Evolutionary conservation across 2,329 filamentous ascomycete genomes (phyloP), one percentile per base, ranked within the genome.

Genomic region (Botrytis deweyae): DNA sequence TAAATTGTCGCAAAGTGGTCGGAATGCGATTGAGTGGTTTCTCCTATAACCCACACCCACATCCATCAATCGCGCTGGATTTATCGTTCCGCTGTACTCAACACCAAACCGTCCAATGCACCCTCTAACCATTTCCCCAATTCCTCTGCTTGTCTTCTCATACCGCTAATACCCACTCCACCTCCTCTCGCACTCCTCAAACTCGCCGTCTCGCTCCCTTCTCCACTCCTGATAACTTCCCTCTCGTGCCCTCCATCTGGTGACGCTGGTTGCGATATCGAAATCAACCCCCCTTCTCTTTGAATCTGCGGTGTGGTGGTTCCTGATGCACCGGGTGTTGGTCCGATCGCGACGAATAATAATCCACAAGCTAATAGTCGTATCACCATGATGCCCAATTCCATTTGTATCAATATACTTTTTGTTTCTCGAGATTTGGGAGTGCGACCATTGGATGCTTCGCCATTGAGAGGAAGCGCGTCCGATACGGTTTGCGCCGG

Each of bases 281-380:
- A 68, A 22, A 68, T 29, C 40, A 68, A 16, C n/a, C 46, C 46
- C n/a, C 46, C 46, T n/a, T 68, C 65, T 55, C 65, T 55, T 14
- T 55, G 65, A 40, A 42, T 55, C 36, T 68, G 65, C 46, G 65
- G 58, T 7, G 69, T 40, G 22, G 40, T 36, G 22, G 52, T 42
- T 52, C 70, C 64, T 46, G 64, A 44, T 9, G 46, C 38, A 4
- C 58, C 38, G 73, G 81, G 78, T 4, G 84, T 79, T 1, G 87
- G 84, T 0, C 88, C 89, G 59, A 91, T 85, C 77, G 87, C 89
- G 65, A 91, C 87, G 76, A 91, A 89, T 55, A 91, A 83, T 64
- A 91, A 84, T 29, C 88, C 88, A 80, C 88, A 91, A 59, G 83
- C 84, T 46, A 91, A 83, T 2, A 84, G 83, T 18, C 88, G 84